Evolutionary conservation across 768 basidiomycete species (phyloP), one percentile per base, ranked within the genome.

Genomic region (Leccinum aurantiacum): DNA sequence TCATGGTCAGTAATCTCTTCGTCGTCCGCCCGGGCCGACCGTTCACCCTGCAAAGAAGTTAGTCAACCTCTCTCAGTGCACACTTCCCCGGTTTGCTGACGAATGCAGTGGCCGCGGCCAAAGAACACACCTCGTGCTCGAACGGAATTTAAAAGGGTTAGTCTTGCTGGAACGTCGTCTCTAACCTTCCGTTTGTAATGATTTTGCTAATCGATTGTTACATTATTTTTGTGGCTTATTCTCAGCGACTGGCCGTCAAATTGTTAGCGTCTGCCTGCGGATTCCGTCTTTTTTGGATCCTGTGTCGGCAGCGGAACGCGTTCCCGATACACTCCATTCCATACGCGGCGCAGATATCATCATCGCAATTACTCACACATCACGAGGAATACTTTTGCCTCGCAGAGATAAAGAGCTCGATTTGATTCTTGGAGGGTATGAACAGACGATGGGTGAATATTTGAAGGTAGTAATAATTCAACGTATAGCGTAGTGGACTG

Each of bases 21-120:
- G 1, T 14, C 15, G 6, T 14, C 54, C 17, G 6, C 25, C 31
- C 31, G 31, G 31, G 7, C 31, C 22, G 17, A 37, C 1, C 15
- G 13, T 44, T 58, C 37, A 55, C 15, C 33, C 27, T 24, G 24
- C 13, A 4, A 37, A 44, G 41, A 46, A 57, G 61, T 53, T 55
- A 4, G 38, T 54, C 47, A 37, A 60, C n/a, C 53, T 63, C 61
- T 8, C 61, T 8, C 33, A 25, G 54, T 63, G 53, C 27, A 22
- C 56, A 22, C 56, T 65, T 57, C 63, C 63, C 3, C 57, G 60
- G 58, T 31, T 67, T 67, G 11, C 56, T 57, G 13, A 56, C 35
- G 11, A 65, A 65, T 19, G 54, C 56, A 10, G 63, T 60, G 46
- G 57, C 59, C 3, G 49, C 37, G 2, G 44, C 57, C 54, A 56